These are phyloP conservation scores for Adansonia gregorii DNA, from an alignment of 441 rosid species.

Conservation along the genomic window DNA sequence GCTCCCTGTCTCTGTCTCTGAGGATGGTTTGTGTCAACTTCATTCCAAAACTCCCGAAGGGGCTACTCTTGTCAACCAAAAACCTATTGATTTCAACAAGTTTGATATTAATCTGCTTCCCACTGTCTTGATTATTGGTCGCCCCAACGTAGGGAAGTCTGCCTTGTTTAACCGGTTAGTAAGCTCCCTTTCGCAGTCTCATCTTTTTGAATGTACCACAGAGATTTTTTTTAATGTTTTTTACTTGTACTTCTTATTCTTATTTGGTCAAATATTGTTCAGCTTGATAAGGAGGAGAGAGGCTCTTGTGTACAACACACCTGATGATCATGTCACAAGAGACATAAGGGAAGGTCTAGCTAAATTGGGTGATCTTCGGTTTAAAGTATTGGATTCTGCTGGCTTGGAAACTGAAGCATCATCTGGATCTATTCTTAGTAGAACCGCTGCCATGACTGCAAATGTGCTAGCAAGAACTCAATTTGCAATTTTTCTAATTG, in stretches of 20 bases:
- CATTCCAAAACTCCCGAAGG: conserved; percentile 31
- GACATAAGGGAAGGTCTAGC: conserved; percentile 95
- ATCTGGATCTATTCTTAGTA: conserved; percentile 81
- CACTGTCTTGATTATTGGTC: conserved; percentile 79
- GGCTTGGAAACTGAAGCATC: conserved; percentile 91
- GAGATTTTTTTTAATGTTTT: neutral
- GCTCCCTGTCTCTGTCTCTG: conserved; percentile 31
- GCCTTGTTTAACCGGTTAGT: conserved; percentile 87
- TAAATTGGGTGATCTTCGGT: conserved; percentile 79
- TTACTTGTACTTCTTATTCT: neutral
- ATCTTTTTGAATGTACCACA: neutral
- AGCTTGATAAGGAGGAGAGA: conserved; percentile 90
- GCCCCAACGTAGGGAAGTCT: conserved; percentile 94
- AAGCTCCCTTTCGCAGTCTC: neutral
- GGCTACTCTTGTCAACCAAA: conserved; percentile 36
- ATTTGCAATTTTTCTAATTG: conserved; percentile 74
- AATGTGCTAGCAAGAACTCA: conserved; percentile 79
- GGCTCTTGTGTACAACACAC: conserved; percentile 90
- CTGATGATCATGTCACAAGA: conserved; percentile 91
- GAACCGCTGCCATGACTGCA: conserved; percentile 86
- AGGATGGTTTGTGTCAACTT: conserved; percentile 16
- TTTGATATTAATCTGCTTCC: conserved; percentile 66
- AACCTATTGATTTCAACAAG: conserved; percentile 71
- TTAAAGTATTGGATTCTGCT: conserved; percentile 88
- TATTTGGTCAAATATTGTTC: conserved; percentile 21